Evolutionary conservation across 805 yeast genomes (phyloP).

Genomic region (Candida verbasci): DNA sequence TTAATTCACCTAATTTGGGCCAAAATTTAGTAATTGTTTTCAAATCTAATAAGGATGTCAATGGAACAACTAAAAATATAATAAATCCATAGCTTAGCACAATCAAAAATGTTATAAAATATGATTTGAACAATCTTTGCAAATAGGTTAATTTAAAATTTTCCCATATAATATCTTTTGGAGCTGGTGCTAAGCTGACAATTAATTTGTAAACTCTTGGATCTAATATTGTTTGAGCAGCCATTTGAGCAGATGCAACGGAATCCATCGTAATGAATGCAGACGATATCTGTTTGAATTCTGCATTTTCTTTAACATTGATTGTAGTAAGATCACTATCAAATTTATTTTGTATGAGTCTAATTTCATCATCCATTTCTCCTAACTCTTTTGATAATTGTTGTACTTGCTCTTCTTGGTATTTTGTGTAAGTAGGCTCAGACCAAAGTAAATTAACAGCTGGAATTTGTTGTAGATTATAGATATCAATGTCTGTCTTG

Average conservation of each 20-base stretch:
- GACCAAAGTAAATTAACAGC: constrained; percentile 20
- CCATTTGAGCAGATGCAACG: constrained; percentile 47
- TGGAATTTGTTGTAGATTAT: constrained; percentile 28
- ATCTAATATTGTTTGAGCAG: constrained; percentile 43
- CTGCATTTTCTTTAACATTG: constrained; percentile 20
- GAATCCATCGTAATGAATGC: constrained; percentile 49
- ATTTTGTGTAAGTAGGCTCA: constrained; percentile 7
- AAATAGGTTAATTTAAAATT: constrained; percentile 41
- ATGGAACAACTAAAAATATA: constrained; percentile 52
- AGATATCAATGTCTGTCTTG: constrained; percentile 40
- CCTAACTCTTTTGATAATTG: constrained; percentile 29
- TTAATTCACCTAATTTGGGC: constrained; percentile 55
- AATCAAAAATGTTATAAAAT: constrained; percentile 40
- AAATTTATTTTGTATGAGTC: constrained; percentile 26
- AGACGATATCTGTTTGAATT: constrained; percentile 36
- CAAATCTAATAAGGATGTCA: constrained; percentile 53
- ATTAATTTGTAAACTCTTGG: constrained; percentile 42
- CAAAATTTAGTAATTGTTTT: constrained; percentile 53
- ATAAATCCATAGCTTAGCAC: constrained; percentile 48
- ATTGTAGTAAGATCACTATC: constrained; percentile 18
- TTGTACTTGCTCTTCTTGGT: constrained; percentile 21
- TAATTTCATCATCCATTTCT: constrained; percentile 37
- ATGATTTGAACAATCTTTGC: constrained; percentile 33
- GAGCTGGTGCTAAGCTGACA: constrained; percentile 44
- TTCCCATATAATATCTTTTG: constrained; percentile 42